Evolutionary conservation across 176 grass and related monocot species (phyloP), one percentile per base, ranked within the genome.

Genomic region (Juncus effusus): DNA sequence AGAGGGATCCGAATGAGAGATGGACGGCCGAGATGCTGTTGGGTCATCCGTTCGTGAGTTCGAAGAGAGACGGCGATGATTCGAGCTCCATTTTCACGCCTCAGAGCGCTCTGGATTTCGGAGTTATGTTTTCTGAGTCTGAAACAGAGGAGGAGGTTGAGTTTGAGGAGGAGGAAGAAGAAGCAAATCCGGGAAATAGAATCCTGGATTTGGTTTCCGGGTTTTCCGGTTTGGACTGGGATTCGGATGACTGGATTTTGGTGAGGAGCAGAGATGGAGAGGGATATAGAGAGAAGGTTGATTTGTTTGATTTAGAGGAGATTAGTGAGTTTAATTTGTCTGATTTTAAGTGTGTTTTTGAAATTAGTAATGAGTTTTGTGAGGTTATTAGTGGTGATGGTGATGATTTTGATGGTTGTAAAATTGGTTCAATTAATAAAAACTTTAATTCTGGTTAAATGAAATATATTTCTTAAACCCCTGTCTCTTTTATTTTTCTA

Each of bases 81-180:
- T 69, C 9, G 0, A 4, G 6, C 12, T 13, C 67, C 36, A 38
- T 7, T 53, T 38, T 65, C 13, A 81, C 89, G 2, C 88, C 89
- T 13, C 86, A 79, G 71, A 87, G 51, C 61, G 83, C 81, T 0
- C 75, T 92, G 70, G 66, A 71, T 1, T 79, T 51, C 10, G 66
- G 75, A 1, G 60, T 82, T 14, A 51, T 44, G 4, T 71, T 71
- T 36, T 83, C 81, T 59, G 84, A 84, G 13, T 63, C 72, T 11
- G 72, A 64, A 42, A 86, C 62, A 51, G 87, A 90, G 40, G 80
- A 83, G 40, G 86, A 85, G 60, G 64, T 14, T 0, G 81, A 79
- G 28, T 83, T 74, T 9, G 73, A 64, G 63, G 54, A 70, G 0
- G 68, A 70, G 3, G 67, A 71, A 44, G 42, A 5, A 4, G 9